phyloP scores from a whole-genome alignment of 306 rosid species.

The Vigna hirtella region DNA sequence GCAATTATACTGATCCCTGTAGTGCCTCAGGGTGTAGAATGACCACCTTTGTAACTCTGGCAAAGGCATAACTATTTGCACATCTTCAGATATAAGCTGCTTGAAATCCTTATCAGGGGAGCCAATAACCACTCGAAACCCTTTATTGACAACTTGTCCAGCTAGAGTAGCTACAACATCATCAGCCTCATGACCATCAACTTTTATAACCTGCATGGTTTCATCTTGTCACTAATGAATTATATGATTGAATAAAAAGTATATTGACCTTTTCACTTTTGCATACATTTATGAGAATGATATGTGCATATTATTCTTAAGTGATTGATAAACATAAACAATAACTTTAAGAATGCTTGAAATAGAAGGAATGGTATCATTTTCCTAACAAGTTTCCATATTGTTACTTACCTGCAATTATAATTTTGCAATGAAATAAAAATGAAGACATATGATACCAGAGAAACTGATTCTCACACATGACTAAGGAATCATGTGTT shows the following conservation, averaged over 20 bases:
- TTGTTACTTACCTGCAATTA: no score
- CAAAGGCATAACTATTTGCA: slow-evolving; percentile 88
- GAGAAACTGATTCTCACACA: no score
- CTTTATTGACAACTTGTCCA: slow-evolving; percentile 70
- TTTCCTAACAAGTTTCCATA: no score
- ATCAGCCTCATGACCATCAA: slow-evolving; percentile 90
- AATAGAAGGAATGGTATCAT: no score
- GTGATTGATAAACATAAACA: slow-evolving; percentile 11
- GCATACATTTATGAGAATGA: slow-evolving; percentile 14
- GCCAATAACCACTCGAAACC: slow-evolving; percentile 74
- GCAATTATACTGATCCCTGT: slow-evolving; percentile 80
- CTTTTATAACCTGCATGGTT: slow-evolving; percentile 62
- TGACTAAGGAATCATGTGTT: no score
- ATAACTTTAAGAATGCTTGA: not conserved
- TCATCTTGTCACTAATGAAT: slow-evolving; percentile 41
- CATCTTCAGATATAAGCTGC: slow-evolving; percentile 92
- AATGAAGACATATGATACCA: no score
- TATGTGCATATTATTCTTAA: slow-evolving; percentile 4
- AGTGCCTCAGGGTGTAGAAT: slow-evolving; percentile 83
- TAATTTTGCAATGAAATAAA: no score
- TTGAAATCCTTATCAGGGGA: slow-evolving; percentile 99
- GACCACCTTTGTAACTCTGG: slow-evolving; percentile 88
- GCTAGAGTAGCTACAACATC: slow-evolving; percentile 93
- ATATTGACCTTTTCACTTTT: not conserved
- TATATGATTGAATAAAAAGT: not conserved